phyloP scores from a whole-genome alignment of 139 green algal genomes.

The Picochlorum costavermella region DNA sequence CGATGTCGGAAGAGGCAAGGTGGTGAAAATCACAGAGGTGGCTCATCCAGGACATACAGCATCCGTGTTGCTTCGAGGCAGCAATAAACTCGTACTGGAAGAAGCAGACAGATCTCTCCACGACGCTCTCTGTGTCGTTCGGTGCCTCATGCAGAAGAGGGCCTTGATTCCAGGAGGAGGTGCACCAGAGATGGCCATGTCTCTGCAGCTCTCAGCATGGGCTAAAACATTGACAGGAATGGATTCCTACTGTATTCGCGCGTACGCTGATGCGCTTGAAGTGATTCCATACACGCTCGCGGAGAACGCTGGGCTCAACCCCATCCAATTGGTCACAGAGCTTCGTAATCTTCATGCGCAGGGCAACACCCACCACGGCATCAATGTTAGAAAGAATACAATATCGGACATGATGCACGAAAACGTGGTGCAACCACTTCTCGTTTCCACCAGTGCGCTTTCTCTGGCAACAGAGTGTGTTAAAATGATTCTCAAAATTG shows the following conservation, averaged over 20 bases:
- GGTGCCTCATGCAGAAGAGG: constrained; percentile 92
- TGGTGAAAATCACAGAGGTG: constrained; percentile 93
- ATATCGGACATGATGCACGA: constrained; percentile 85
- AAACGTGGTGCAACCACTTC: constrained; percentile 91
- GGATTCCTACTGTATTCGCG: constrained; percentile 83
- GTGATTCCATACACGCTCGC: constrained; percentile 97
- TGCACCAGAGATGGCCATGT: constrained; percentile 86
- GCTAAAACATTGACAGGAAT: constrained; percentile 89
- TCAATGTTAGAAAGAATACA: constrained; percentile 65
- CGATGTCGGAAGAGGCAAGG: constrained; percentile 56
- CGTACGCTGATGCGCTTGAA: constrained; percentile 95
- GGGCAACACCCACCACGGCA: constrained; percentile 57
- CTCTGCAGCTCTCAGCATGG: constrained; percentile 71
- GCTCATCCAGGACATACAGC: constrained; percentile 76
- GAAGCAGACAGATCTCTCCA: constrained; percentile 90
- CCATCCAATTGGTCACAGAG: constrained; percentile 97
- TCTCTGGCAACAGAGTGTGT: constrained; percentile 89
- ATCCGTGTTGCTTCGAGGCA: constrained; percentile 88
- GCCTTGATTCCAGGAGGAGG: constrained; percentile 88
- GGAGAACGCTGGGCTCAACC: constrained; percentile 96
- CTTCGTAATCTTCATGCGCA: constrained; percentile 82
- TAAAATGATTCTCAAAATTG: constrained; percentile 98
- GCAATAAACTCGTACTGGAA: constrained; percentile 87
- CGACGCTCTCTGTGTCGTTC: constrained; percentile 85
- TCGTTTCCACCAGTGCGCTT: constrained; percentile 84